Percentiles rank a stretch among this genome's conserved stretches.
phyloP scores from a whole-genome alignment of 495 filamentous ascomycete species.

The Podospora anserina region DNA sequence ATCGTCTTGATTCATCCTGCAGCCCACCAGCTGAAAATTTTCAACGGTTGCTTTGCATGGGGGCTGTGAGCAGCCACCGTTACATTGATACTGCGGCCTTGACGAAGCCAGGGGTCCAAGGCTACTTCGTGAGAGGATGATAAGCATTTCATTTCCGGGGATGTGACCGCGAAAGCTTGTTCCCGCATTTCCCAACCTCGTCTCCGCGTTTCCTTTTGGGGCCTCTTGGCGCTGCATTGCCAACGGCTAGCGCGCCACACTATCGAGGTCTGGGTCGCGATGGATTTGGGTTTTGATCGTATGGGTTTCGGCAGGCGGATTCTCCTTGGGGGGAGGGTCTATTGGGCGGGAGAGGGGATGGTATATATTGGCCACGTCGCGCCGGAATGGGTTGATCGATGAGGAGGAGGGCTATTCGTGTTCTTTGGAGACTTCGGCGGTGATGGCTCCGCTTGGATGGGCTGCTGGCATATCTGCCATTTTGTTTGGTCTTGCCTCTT shows the following conservation, averaged over 20 bases:
- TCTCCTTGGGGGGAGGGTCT: not conserved
- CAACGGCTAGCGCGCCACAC: not conserved
- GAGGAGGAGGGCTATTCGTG: not conserved
- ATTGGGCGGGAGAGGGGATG: not conserved
- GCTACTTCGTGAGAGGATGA: not conserved
- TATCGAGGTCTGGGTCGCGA: not conserved
- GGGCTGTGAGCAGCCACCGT: not conserved
- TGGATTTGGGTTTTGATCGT: not conserved
- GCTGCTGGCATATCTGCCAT: not conserved
- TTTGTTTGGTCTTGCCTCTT: not conserved
- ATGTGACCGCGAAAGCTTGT: not conserved
- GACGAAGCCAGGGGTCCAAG: not conserved
- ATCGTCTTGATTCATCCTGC: not conserved
- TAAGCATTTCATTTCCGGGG: not conserved
- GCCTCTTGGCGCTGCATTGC: not conserved
- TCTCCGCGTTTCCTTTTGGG: not conserved
- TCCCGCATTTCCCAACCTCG: not conserved
- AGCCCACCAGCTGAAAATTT: not conserved
- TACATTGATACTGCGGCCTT: not conserved
- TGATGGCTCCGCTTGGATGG: not conserved
- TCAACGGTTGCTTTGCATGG: not conserved
- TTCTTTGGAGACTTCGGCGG: not conserved
- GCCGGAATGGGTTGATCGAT: not conserved
- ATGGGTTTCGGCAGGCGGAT: not conserved
- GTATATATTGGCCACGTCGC: not conserved